Conservation (phyloP, 768 basidiomycete species). For the Cystobasidiopsis lactophilus region DNA sequence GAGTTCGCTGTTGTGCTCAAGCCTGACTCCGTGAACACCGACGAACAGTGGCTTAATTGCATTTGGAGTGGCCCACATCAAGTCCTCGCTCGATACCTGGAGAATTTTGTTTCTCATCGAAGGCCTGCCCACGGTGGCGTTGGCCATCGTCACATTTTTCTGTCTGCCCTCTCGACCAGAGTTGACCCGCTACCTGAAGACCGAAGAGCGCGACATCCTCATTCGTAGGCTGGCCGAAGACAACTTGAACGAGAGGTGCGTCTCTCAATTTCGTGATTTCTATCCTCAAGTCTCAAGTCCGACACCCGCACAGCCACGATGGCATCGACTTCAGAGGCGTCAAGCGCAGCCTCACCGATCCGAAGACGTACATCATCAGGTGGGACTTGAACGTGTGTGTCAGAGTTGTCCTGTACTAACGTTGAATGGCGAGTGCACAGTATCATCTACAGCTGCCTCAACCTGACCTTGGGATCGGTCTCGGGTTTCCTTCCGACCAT, state of each 20-base stretch:
- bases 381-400: too few relatives aligned
- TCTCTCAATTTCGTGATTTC: not conserved
- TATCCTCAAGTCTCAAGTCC: not conserved
- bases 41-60: conserved; percentile 9
- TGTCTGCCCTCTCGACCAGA: conserved; percentile 28
- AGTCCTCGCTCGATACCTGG: conserved; percentile 12
- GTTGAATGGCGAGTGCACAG: not conserved
- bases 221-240: conserved; percentile 24
- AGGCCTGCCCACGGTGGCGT: conserved; percentile 24
- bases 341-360: not conserved
- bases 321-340: not conserved
- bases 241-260: conserved; percentile 12
- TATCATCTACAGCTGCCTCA: not conserved
- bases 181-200: conserved; percentile 23
- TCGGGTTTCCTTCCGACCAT: conserved; percentile 27
- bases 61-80: conserved; percentile 21
- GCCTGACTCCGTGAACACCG: not conserved
- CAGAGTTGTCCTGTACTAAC: not conserved
- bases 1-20: not conserved
- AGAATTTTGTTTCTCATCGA: conserved; percentile 29
- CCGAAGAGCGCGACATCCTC: conserved; percentile 24
- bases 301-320: not conserved
- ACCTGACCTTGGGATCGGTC: conserved; percentile 6
- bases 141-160: conserved; percentile 26
- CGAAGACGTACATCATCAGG: too few relatives aligned